Evolutionary conservation across 345 rosid genomes (phyloP), one percentile per base, ranked within the genome.

Genomic region (Sisymbrium altissimum): DNA sequence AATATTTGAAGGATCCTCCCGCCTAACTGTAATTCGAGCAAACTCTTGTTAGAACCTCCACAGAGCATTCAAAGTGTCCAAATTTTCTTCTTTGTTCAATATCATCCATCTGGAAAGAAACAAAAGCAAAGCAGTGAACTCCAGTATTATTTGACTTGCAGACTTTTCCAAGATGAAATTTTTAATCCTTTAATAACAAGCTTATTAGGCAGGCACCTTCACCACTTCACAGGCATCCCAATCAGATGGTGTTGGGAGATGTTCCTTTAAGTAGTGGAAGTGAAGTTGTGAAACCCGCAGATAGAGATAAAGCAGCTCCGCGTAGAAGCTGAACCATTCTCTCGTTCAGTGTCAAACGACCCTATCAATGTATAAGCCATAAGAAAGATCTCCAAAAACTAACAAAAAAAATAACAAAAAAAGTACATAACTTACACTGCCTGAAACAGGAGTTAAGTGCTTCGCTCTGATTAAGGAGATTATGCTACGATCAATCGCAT

Each of bases 281-380:
- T 55, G 86, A 85, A 60, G 90, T 82, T 33, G 81, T 81, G 66
- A 73, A 85, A 64, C 97, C 97, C 81, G 83, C 81, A 81, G 86
- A 91, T 77, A 91, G 84, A 32, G 96, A 88, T 86, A 79, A 87
- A 39, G 86, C 78, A 64, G 97, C 96, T 39, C 88, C 91, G n/a
- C 96, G 97, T 82, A 89, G 73, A 81, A 91, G 81, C 58, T 76
- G 41, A 56, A 84, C 86, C 75, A 78, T 68, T 55, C 76, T 73
- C 64, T 86, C 92, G 78, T 86, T 80, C 72, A 83, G 81, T 46
- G n/a, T n/a, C n/a, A n/a, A n/a, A n/a, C n/a, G n/a, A n/a, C n/a
- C n/a, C n/a, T n/a, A n/a, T n/a, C n/a, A n/a, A n/a, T 23, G 25
- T 23, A 23, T 23, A 23, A 1, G 1, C 25, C 25, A 23, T 23